These are phyloP conservation scores for Neurospora sp. DNA, from an alignment of 2,329 filamentous ascomycete species.

Conservation along the genomic window DNA sequence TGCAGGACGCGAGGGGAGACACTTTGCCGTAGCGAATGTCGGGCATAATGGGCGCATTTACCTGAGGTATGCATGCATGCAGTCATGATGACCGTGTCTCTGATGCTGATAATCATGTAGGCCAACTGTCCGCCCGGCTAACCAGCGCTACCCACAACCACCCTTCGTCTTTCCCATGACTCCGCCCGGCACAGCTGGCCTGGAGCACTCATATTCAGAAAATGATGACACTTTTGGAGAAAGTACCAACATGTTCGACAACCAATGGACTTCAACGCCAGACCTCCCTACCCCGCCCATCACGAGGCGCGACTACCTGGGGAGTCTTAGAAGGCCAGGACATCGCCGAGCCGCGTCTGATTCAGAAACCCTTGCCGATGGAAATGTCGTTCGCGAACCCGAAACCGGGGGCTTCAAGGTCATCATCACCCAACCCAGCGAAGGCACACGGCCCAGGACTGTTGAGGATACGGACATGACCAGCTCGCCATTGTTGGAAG, in stretches of 20 bases:
- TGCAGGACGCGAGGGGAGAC: constrained; percentile 54
- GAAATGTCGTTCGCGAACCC: constrained; percentile 36
- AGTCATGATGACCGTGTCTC: background rate
- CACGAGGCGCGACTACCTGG: constrained; percentile 22
- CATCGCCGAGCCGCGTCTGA: constrained; percentile 64
- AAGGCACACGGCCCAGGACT: constrained; percentile 51
- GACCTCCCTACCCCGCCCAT: constrained; percentile 26
- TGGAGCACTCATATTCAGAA: constrained; percentile 34
- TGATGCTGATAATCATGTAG: constrained; percentile 27
- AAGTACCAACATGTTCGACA: constrained; percentile 20
- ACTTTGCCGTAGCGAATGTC: constrained; percentile 74
- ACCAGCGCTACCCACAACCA: constrained; percentile 53
- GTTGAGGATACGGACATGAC: constrained; percentile 43
- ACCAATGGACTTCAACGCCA: constrained; percentile 29
- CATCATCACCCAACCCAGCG: constrained; percentile 63
- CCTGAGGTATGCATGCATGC: constrained; percentile 46
- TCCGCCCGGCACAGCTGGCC: constrained; percentile 47
- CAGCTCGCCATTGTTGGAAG: constrained; percentile 50
- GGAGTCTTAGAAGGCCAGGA: constrained; percentile 14
- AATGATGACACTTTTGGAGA: constrained; percentile 19
- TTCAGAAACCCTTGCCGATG: constrained; percentile 58
- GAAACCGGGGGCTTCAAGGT: constrained; percentile 67
- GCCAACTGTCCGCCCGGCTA: constrained; percentile 50
- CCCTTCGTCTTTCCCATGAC: constrained; percentile 51
- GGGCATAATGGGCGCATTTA: constrained; percentile 78